Base-by-base conservation (phyloP, 495 filamentous ascomycete species). In the Daldinia concentrica region DNA sequence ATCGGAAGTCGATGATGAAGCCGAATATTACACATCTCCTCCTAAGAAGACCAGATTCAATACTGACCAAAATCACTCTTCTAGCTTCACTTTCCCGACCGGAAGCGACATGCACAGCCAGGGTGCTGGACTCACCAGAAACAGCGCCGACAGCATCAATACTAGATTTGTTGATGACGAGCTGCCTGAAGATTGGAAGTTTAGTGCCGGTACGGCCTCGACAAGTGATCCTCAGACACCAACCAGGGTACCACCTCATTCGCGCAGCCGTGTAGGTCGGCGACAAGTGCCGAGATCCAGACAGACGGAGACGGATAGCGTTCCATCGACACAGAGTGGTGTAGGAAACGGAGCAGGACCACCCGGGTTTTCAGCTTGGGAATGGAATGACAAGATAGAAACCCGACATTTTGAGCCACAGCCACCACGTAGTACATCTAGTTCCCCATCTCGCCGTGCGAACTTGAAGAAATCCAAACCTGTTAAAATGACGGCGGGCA, bases 61-160 rank as follows among this genome's bases (percentile, higher is more conserved):
- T 56, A 70, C 83, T 84, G 76, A 86, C 74, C 39, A 63, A 45
- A 15, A 45, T 60, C 62, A 48, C 55, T 61, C 29, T 32, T 65
- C 58, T 80, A 90, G 88, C 75, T 89, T 89, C 59, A 76, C 77
- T 43, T 82, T 87, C 62, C 74, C 80, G 59, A 34, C 75, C 60
- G 75, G 78, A 59, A 77, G 82, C 50, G 78, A 81, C 19, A 64
- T 76, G 11, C 6, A 60, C 24, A 45, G 45, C 26, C 55, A 58
- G 43, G 50, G 50, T n/a, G 22, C 68, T 22, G 75, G 82, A 15
- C 83, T 86, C 58, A 75, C 82, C 55, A 88, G 86, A 58, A 86
- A 83, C 54, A 93, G 90, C 74, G 83, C 89, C 34, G 91, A 93
- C 72, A 89, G 90, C 68, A 90, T 97, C 78, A 92, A 92, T 72